Percentiles rank a stretch among this genome's conserved stretches.
phyloP scores from a whole-genome alignment of 2,329 filamentous ascomycete genomes.

The Aspergillus spinulosporus region DNA sequence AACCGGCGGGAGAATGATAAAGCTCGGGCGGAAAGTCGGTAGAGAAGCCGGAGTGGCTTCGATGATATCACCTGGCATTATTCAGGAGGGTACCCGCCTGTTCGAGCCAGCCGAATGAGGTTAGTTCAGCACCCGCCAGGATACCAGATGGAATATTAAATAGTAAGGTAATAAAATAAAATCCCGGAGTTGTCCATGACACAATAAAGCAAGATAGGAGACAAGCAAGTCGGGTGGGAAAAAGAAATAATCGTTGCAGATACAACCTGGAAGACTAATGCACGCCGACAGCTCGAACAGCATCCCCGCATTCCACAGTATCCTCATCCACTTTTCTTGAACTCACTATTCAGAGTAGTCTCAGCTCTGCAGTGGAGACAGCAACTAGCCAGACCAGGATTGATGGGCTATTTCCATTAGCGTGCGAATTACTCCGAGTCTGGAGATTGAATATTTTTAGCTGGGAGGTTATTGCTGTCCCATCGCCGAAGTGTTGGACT shows the following conservation, averaged over 20 bases:
- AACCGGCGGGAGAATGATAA: not conserved
- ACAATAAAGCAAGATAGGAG: not conserved
- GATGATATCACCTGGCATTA: not conserved
- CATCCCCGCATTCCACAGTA: constrained; percentile 11
- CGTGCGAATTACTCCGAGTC: not conserved
- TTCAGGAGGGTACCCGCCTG: constrained; percentile 1
- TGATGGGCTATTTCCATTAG: not conserved
- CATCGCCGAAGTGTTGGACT: not conserved
- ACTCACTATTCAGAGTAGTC: not conserved
- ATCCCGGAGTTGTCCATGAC: not conserved
- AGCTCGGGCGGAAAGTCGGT: not conserved
- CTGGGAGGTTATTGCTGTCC: not conserved
- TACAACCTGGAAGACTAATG: not conserved
- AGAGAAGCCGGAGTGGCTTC: not conserved
- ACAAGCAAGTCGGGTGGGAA: not conserved
- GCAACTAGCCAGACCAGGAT: not conserved
- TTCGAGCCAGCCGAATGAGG: not conserved
- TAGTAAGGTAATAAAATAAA: too few species aligned
- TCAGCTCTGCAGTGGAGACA: not conserved
- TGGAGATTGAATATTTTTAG: not conserved
- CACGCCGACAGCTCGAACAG: constrained; percentile 7
- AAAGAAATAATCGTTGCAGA: not conserved
- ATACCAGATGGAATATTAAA: not conserved
- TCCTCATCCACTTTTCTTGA: constrained; percentile 3
- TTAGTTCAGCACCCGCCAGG: constrained; percentile 1